Base-by-base conservation (phyloP, 1,284 basidiomycete species). In the Gymnopus androsaceus region DNA sequence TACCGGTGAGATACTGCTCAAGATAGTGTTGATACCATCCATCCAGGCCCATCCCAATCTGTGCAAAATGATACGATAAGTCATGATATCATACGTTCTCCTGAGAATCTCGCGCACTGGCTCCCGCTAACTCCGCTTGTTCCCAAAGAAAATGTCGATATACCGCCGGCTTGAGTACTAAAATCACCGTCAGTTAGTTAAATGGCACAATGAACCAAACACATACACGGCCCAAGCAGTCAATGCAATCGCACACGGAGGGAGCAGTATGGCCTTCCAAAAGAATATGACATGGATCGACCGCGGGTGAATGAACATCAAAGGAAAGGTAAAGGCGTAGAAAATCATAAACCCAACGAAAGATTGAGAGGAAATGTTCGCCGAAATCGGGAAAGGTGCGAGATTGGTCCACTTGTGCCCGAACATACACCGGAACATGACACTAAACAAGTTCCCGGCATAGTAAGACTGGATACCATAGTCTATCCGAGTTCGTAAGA, bases 31-130 rank as follows among this genome's bases (percentile, higher is more conserved):
- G 42, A 54, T 46, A 23, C 52, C 52, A 31, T 42, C 21, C 52
- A 54, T 47, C 52, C 52, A 54, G 15, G 52, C 52, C 52, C 52
- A 54, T 34, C 52, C 52, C 17, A 54, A 25, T 28, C 52, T 54
- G 41, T 2, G 19, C n/a, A 28, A 12, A 19, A n/a, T n/a, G n/a
- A 19, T n/a, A 21, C 17, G 19, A 11, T 19, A 37, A 25, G 48
- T 34, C 8, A 9, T 38, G 12, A 37, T n/a, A 37, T 27, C n/a
- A n/a, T n/a, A n/a, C n/a, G n/a, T n/a, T n/a, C n/a, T n/a, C n/a
- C 15, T 23, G 25, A 19, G 3, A 15, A 19, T 21, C 6, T 30
- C 17, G 25, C 51, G 11, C 19, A 54, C 52, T 28, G 28, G 42
- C 52, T 54, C 21, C 52, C 52, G 5, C 28, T 54, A 28, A 54